Evolutionary conservation across 1,284 basidiomycete species (phyloP), one percentile per base, ranked within the genome.

Genomic region (Sporisorium graminicola): DNA sequence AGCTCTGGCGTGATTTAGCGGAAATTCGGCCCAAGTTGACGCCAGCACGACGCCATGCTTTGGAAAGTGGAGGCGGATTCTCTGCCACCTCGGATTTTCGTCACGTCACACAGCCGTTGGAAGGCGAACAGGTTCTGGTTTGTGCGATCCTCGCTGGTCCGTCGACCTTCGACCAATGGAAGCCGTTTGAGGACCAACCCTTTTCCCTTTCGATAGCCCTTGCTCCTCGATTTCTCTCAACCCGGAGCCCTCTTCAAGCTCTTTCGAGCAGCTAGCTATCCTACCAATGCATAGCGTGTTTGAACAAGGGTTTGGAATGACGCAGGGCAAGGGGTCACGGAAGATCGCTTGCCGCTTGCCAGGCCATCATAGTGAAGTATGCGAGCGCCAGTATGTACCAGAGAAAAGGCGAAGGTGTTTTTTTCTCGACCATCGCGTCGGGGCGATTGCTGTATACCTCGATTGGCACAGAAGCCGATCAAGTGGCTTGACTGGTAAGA

Each of bases 51-150:
- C 46, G 46, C 46, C 47, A 49, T 49, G 22, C 18, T 27, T 49
- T 49, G 33, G 33, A 31, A 10, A 5, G 10, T n/a, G n/a, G n/a
- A n/a, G n/a, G n/a, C n/a, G n/a, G n/a, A n/a, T n/a, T n/a, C n/a
- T n/a, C 47, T 49, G 27, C 27, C 29, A 26, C 6, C 44, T 46
- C 2, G 27, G 22, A 29, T 29, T 29, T 47, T 27, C 8, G 16
- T 52, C 52, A 50, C 47, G 53, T 66, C 65, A 66, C 42, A 24
- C 31, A 54, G 58, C 35, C 52, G 37, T 52, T 37, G 42, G 33
- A 58, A 54, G 63, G 43, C 35, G 44, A 60, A 42, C 65, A 66
- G 53, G 65, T 66, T 60, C 53, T 57, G 5, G 1, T 26, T 56
- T 8, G 16, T 26, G 22, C 46, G 33, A 63, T 49, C 46, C 46